phyloP scores from a whole-genome alignment of 148 eudicot genomes.

The Chenopodium suecicum region DNA sequence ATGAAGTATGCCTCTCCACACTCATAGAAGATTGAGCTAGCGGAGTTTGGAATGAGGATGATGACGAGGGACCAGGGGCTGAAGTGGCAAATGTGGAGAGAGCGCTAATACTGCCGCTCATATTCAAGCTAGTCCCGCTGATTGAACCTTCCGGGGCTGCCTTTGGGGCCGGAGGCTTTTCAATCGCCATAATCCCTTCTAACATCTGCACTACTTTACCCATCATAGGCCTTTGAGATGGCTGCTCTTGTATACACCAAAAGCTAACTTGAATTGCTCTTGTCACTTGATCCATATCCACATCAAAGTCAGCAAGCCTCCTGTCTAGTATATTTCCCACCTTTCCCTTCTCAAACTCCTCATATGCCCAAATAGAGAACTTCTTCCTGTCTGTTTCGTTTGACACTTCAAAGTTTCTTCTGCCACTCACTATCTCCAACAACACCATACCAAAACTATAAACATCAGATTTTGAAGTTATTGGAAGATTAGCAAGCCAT shows the following conservation, averaged over 20 bases:
- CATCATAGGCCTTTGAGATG: constrained; percentile 79
- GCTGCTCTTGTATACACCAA: constrained; percentile 94
- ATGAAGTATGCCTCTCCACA: constrained; percentile 47
- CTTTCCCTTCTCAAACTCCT: constrained; percentile 70
- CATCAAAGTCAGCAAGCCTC: constrained; percentile 40
- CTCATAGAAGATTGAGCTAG: constrained; percentile 36
- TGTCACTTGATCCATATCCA: constrained; percentile 56
- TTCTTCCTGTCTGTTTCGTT: constrained; percentile 54
- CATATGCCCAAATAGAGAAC: constrained; percentile 71
- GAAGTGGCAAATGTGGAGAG: constrained; percentile 32
- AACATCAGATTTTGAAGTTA: constrained; percentile 79
- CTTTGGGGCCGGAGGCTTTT: constrained; percentile 66
- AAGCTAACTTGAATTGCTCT: constrained; percentile 67
- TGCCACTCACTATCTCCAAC: constrained; percentile 76
- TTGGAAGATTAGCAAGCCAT: constrained; percentile 79
- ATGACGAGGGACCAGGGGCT: constrained; percentile 24
- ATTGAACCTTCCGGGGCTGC: constrained; percentile 37
- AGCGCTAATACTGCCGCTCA: constrained; percentile 37
- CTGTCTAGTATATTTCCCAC: constrained; percentile 44
- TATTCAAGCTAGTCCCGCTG: constrained; percentile 41
- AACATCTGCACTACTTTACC: constrained; percentile 91
- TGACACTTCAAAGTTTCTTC: constrained; percentile 73
- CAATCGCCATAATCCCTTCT: constrained; percentile 69
- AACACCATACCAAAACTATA: constrained; percentile 85
- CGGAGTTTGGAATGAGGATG: constrained; percentile 26